Evolutionary conservation across 164 flowering plant species (phyloP).

Genomic region (Euptelea pleiosperma): DNA sequence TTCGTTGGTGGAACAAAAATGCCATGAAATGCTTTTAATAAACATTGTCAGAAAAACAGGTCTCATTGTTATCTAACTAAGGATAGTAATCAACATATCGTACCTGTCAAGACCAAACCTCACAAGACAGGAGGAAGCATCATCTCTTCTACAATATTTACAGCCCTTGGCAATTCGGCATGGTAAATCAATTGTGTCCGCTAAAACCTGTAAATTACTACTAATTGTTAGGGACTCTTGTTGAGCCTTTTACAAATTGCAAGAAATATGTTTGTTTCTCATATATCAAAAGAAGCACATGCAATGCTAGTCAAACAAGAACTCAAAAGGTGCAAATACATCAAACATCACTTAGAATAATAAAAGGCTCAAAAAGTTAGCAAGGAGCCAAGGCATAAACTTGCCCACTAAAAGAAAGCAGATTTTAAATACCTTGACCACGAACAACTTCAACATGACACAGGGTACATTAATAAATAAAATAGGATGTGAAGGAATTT

Average conservation of each 20-base stretch:
- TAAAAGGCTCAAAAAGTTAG: too few relatives aligned
- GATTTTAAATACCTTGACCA: too few relatives aligned
- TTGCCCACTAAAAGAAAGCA: too few relatives aligned
- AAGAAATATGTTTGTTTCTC: too few relatives aligned
- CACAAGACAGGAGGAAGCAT: conserved; percentile 91
- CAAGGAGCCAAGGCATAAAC: too few relatives aligned
- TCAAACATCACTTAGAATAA: conserved; percentile 1
- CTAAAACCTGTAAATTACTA: conserved; percentile 82
- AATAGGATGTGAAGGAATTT: conserved; percentile 13
- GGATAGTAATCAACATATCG: too few relatives aligned
- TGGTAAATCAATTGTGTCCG: conserved; percentile 83
- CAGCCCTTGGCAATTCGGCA: conserved; percentile 97
- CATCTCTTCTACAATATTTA: conserved; percentile 70
- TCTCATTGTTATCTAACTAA: too few relatives aligned
- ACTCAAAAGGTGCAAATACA: neutral
- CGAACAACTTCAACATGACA: neutral
- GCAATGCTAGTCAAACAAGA: neutral
- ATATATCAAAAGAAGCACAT: neutral
- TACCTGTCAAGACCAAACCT: conserved; percentile 81
- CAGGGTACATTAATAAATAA: neutral
- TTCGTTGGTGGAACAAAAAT: too few relatives aligned
- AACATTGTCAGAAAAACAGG: too few relatives aligned
- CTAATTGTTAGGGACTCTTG: too few relatives aligned
- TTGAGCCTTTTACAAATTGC: too few relatives aligned
- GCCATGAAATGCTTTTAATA: neutral